phyloP scores from a whole-genome alignment of 768 basidiomycete species.

The Lactarius pseudohatsudake region DNA sequence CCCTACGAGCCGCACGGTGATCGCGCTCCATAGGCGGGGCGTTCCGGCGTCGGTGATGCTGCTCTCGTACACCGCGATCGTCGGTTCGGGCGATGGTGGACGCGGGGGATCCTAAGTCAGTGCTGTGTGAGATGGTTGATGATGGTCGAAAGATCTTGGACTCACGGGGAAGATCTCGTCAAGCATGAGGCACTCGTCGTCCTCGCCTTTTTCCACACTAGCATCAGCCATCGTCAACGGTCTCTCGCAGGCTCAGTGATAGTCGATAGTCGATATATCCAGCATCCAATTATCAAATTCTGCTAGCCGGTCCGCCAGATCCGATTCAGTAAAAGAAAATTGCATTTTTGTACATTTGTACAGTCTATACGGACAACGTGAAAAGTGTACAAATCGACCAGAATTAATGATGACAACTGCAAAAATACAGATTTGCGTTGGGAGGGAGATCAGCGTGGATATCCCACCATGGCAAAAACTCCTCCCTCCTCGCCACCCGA shows the following conservation, averaged over 20 bases:
- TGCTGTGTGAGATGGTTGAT: no score
- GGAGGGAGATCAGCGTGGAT: no score
- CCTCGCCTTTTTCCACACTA: slow-evolving; percentile 17
- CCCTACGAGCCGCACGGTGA: slow-evolving; percentile 72
- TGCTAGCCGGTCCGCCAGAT: not conserved
- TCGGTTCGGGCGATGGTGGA: slow-evolving; percentile 67
- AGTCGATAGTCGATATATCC: no score
- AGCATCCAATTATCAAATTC: no score
- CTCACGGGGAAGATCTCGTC: slow-evolving; percentile 52
- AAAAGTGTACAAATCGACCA: not conserved
- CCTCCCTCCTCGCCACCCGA: no score
- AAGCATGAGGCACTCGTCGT: slow-evolving; percentile 41
- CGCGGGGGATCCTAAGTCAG: slow-evolving; percentile 56
- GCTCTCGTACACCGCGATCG: slow-evolving; percentile 50
- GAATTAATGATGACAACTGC: no score
- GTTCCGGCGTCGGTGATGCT: slow-evolving; percentile 1
- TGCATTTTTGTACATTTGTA: not conserved
- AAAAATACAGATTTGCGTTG: not conserved
- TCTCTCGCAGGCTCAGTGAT: no score
- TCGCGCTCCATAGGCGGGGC: slow-evolving; percentile 34
- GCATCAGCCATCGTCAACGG: not conserved
- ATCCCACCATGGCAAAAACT: no score
- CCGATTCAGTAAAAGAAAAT: not conserved
- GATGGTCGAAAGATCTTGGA: not conserved
- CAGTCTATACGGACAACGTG: not conserved